These are phyloP conservation scores for Cladorrhinum sp. DNA, from an alignment of 2,329 filamentous ascomycete genomes.

Conservation along the genomic window DNA sequence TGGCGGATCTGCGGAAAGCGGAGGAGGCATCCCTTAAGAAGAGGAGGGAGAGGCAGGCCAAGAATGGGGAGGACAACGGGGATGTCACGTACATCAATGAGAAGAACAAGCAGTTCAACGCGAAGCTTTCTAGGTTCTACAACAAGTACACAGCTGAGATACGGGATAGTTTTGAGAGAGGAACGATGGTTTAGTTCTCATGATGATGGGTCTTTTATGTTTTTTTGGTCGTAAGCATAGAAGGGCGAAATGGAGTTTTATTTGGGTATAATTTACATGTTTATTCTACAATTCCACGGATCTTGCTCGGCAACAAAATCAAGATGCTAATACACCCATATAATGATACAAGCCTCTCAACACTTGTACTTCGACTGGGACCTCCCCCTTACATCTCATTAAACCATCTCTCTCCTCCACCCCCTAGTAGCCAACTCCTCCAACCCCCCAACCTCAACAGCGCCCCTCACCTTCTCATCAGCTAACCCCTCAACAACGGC, in stretches of 20 bases:
- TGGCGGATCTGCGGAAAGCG: slow-evolving; percentile 80
- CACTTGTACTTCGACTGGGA: too few species aligned
- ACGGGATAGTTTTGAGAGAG: slow-evolving; percentile 93
- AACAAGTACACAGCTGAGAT: slow-evolving; percentile 99
- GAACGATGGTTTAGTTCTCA: slow-evolving; percentile 76
- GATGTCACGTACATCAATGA: slow-evolving; percentile 99
- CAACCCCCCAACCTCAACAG: slow-evolving; percentile 75
- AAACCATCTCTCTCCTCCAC: slow-evolving; percentile 91
- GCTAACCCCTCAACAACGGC: slow-evolving; percentile 84
- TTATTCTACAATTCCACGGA: not conserved
- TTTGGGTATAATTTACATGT: slow-evolving; percentile 6
- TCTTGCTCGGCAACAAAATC: slow-evolving; percentile 36
- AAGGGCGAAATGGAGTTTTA: slow-evolving; percentile 19
- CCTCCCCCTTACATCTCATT: slow-evolving; percentile 26
- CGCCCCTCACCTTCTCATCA: slow-evolving; percentile 69
- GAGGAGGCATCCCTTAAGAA: slow-evolving; percentile 87
- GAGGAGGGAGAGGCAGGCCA: slow-evolving; percentile 71
- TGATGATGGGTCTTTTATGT: slow-evolving; percentile 19
- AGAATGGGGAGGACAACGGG: slow-evolving; percentile 71
- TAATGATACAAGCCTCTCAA: too few species aligned
- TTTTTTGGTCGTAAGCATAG: slow-evolving; percentile 9
- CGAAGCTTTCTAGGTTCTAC: slow-evolving; percentile 93
- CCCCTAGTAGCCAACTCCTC: slow-evolving; percentile 75
- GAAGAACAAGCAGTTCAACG: slow-evolving; percentile 99
- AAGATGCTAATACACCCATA: slow-evolving; percentile 13